Percentiles rank a stretch among this genome's conserved stretches.
Evolutionary conservation across 805 yeast genomes (phyloP).

Genomic region (Starmerella khaoyaiensis): DNA sequence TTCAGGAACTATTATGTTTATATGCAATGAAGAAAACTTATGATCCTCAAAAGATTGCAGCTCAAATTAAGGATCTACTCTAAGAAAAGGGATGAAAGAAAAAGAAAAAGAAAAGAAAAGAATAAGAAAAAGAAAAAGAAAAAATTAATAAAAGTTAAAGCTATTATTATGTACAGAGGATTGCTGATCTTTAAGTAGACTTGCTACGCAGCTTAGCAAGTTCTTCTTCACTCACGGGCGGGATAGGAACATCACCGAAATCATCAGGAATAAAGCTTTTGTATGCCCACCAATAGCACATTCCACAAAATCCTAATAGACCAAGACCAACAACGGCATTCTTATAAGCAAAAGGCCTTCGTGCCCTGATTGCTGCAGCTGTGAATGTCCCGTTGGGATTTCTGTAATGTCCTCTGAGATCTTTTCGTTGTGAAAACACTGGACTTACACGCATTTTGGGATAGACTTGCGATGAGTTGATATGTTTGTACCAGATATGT

Average conservation of each 20-base stretch:
- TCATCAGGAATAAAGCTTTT: slow-evolving; percentile 45
- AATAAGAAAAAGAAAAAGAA: slow-evolving; percentile 1
- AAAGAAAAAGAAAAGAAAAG: not conserved
- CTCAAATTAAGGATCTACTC: slow-evolving; percentile 8
- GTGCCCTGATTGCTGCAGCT: slow-evolving; percentile 82
- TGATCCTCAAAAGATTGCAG: slow-evolving; percentile 29
- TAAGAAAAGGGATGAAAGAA: not conserved
- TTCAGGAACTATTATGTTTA: slow-evolving; percentile 69
- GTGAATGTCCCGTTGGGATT: slow-evolving; percentile 80
- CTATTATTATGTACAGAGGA: too few species aligned
- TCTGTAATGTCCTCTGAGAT: slow-evolving; percentile 28
- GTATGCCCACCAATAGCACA: slow-evolving; percentile 38
- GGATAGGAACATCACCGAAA: slow-evolving; percentile 83
- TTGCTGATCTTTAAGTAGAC: not conserved
- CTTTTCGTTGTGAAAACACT: slow-evolving; percentile 4
- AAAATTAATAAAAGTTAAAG: not conserved
- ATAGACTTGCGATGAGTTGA: not conserved
- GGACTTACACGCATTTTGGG: slow-evolving; percentile 6
- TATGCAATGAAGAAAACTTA: slow-evolving; percentile 83
- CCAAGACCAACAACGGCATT: slow-evolving; percentile 52
- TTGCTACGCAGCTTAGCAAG: slow-evolving; percentile 48
- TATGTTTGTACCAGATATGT: too few species aligned
- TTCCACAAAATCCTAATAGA: slow-evolving; percentile 50
- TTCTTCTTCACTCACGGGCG: slow-evolving; percentile 75
- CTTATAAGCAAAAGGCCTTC: slow-evolving; percentile 71